Evolutionary conservation across 169 alveolate genomes (phyloP), one percentile per base, ranked within the genome.

Genomic region (Plasmodium sp.): DNA sequence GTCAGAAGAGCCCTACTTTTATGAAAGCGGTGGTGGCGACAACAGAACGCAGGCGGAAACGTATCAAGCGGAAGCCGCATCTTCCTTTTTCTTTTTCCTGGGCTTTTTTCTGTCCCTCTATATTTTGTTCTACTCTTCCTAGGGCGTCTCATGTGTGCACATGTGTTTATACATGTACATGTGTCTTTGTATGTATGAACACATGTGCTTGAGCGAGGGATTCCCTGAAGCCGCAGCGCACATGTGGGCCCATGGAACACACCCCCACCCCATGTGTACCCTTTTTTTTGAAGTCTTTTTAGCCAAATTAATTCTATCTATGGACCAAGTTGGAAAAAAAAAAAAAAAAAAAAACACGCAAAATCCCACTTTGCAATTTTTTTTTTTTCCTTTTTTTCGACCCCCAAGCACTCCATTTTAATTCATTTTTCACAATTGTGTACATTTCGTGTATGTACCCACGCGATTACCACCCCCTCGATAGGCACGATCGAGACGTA

Each of bases 121-220:
- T 79, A 86, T 86, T 86, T 86, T 86, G 86, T 86, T 86, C 67
- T 86, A 86, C 81, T 86, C 93, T 2, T 86, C 93, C 7, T 86
- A 86, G 48, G 22, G 27, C 72, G 16, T 72, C 16, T 81, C 34
- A 81, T 27, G 18, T 80, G 14, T 22, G 34, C 41, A 36, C 4
- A 41, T 27, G 4, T 51, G 45, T 10, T 36, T 18, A 77, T 77
- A 27, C 5, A 18, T 12, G 45, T 9, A 75, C 45, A 6, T 22
- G 5, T 75, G 45, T 75, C 41, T 36, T 43, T 36, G 39, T 79
- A 79, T 79, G 31, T 79, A 39, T 79, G 31, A 43, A 41, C 80
- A 14, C 43, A n/a, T 72, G 62, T 51, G 22, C 27, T 14, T 51
- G 62, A 22, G 62, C 18, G 62, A 22, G 22, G 62, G 16, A 67